phyloP scores from a whole-genome alignment of 1,284 basidiomycete genomes.

The Ganoderma lucidum region DNA sequence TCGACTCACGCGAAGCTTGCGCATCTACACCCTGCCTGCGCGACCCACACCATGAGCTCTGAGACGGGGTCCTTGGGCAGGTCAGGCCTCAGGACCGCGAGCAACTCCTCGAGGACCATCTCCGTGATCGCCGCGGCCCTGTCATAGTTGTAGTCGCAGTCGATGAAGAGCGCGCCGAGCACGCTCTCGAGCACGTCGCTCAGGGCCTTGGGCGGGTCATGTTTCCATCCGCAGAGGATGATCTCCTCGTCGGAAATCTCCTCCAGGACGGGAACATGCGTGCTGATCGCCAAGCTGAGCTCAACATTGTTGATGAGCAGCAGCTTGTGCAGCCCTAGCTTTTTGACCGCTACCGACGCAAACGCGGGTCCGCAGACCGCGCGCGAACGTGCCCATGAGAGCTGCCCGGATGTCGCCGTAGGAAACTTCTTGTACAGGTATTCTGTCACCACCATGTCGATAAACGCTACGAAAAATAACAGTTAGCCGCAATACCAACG shows the following conservation, averaged over 20 bases:
- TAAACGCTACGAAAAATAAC: conserved; percentile 57
- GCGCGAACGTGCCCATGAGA: conserved; percentile 73
- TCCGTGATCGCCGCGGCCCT: conserved; percentile 66
- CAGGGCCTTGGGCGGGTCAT: conserved; percentile 83
- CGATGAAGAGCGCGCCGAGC: conserved; percentile 85
- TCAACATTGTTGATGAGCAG: conserved; percentile 76
- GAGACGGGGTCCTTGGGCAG: conserved; percentile 73
- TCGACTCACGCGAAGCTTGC: conserved; percentile 54
- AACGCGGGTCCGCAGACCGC: conserved; percentile 80
- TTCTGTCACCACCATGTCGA: conserved; percentile 78
- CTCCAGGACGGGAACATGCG: conserved; percentile 66
- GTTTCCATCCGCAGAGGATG: conserved; percentile 75
- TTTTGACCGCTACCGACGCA: conserved; percentile 70
- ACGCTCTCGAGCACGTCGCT: conserved; percentile 85
- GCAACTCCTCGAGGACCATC: conserved; percentile 66
- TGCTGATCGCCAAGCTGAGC: conserved; percentile 67
- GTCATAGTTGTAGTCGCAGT: conserved; percentile 78
- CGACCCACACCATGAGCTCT: conserved; percentile 70
- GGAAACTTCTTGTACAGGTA: conserved; percentile 78
- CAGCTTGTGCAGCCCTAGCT: conserved; percentile 72
- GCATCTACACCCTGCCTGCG: conserved; percentile 59
- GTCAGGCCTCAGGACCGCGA: conserved; percentile 62
- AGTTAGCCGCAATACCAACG: not conserved
- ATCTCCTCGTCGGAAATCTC: conserved; percentile 65
- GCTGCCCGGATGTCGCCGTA: conserved; percentile 73